These are phyloP conservation scores for Capsicum pubescens DNA, from an alignment of 257 asterid species.

Conservation along the genomic window DNA sequence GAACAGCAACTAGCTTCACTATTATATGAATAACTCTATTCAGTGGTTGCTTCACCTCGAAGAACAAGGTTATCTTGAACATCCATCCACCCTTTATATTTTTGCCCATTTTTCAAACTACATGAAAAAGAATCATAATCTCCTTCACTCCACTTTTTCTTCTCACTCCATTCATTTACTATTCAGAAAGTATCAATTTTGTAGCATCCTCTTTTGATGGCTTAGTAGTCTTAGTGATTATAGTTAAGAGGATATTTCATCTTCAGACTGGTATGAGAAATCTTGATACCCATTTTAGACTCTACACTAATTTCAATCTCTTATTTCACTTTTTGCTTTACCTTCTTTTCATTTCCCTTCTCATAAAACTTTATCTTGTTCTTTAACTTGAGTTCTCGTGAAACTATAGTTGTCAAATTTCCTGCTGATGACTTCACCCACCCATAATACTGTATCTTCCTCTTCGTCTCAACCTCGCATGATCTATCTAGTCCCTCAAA, in stretches of 20 bases:
- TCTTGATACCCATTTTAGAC: slow-evolving; percentile 29
- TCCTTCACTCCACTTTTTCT: slow-evolving; percentile 32
- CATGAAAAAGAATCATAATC: slow-evolving; percentile 28
- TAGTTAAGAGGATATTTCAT: slow-evolving; percentile 35
- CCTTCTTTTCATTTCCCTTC: slow-evolving; percentile 52
- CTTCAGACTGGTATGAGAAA: slow-evolving; percentile 14
- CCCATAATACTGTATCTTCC: slow-evolving; percentile 54
- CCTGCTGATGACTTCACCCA: slow-evolving; percentile 83
- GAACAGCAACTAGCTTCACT: slow-evolving; percentile 52
- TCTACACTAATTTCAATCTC: slow-evolving; percentile 42
- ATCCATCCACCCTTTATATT: slow-evolving; percentile 65
- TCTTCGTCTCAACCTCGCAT: slow-evolving; percentile 53
- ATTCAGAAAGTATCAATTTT: slow-evolving; percentile 43
- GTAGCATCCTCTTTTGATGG: slow-evolving; percentile 43
- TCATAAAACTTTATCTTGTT: slow-evolving; percentile 49
- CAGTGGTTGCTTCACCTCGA: slow-evolving; percentile 57
- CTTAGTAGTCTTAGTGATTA: slow-evolving; percentile 40
- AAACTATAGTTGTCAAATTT: slow-evolving; percentile 52
- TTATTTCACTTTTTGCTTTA: slow-evolving; percentile 57
- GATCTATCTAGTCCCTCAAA: slow-evolving; percentile 57
- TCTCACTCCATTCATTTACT: slow-evolving; percentile 53
- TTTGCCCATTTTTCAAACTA: slow-evolving; percentile 46
- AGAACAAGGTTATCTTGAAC: slow-evolving; percentile 60
- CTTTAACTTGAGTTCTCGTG: slow-evolving; percentile 50
- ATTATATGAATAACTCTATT: slow-evolving; percentile 46